phyloP scores from a whole-genome alignment of 148 eudicot species.

The Silene latifolia region DNA sequence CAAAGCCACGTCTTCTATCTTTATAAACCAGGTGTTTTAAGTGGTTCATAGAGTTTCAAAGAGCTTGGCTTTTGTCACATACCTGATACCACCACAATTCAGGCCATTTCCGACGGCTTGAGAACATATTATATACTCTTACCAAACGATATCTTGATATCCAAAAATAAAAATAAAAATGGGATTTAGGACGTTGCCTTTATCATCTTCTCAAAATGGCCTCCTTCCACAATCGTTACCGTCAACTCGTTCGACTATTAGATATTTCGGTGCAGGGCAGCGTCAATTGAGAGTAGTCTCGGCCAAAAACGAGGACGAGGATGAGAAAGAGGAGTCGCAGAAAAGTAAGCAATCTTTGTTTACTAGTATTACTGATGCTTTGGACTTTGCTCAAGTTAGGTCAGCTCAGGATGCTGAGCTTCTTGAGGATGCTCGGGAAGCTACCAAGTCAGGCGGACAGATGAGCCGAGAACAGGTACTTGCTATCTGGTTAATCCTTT shows the following conservation, averaged over 20 bases:
- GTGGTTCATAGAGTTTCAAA: slow-evolving; percentile 21
- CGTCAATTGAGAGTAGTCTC: slow-evolving; percentile 29
- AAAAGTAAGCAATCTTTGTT: slow-evolving; percentile 66
- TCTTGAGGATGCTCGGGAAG: slow-evolving; percentile 69
- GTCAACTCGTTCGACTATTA: slow-evolving; percentile 20
- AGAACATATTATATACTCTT: neutral
- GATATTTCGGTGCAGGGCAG: slow-evolving; percentile 13
- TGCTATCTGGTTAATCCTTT: neutral
- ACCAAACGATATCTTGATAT: neutral
- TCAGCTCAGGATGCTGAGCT: slow-evolving; percentile 77
- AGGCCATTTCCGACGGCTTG: neutral
- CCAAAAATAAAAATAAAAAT: slow-evolving; percentile 19
- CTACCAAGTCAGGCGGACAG: slow-evolving; percentile 60
- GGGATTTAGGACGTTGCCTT: slow-evolving; percentile 51
- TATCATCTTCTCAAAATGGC: slow-evolving; percentile 46
- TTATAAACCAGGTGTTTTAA: slow-evolving; percentile 23
- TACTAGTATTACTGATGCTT: slow-evolving; percentile 72
- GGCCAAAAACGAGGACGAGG: slow-evolving; percentile 45
- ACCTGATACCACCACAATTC: neutral
- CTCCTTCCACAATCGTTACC: slow-evolving; percentile 22
- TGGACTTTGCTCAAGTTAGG: slow-evolving; percentile 83
- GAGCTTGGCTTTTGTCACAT: slow-evolving; percentile 13
- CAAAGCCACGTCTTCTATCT: slow-evolving; percentile 29
- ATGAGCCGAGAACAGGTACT: slow-evolving; percentile 80
- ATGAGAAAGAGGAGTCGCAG: slow-evolving; percentile 31